Base-by-base conservation (phyloP, 306 rosid genomes). In the Cucurbita argyrosperma region DNA sequence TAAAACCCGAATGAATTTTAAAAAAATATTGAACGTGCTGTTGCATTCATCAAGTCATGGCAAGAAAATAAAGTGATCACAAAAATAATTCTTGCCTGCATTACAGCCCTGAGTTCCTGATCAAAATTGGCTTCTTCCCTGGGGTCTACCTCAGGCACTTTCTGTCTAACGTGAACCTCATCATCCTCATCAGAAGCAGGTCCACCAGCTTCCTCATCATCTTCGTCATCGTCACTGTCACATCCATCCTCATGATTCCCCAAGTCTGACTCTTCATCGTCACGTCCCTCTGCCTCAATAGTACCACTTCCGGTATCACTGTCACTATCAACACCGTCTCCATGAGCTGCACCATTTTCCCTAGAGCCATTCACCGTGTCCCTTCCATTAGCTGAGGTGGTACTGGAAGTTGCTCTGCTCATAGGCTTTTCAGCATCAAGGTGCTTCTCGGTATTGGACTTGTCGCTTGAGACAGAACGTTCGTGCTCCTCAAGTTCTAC, bases 171-270 rank as follows among this genome's bases (percentile, higher is more conserved):
- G 74, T 81, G 97, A 76, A 95, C 97, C 85, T 91, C 97, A 81
- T 91, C 99, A 15, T 95, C 98, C 64, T 90, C 97, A 53, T 95
- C 97, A n/a, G 96, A 89, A 66, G 80, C 95, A 77, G 91, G 91
- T 77, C 85, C 96, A 59, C 85, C 88, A 46, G 85, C 83, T 12
- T 87, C 94, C 10, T 87, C 94, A 18, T 82, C 92, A 0, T 87
- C 97, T 4, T 90, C 94, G 0, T 89, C 97, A 54, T 91, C 96
- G 60, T 90, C 97, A 46, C 90, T 88, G 54, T 89, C 97, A 83
- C 87, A 79, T 78, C 91, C 95, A 77, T 83, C 89, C 16, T 85
- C 97, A 68, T 82, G 96, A 82, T 89, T 88, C 83, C 79, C 97
- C 82, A 88, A 96, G 74, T 88, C 97, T 72, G 87, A 70, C 77